Conservation (phyloP, 352 stramenopile genomes). For the Globisporangium mamillatum region DNA sequence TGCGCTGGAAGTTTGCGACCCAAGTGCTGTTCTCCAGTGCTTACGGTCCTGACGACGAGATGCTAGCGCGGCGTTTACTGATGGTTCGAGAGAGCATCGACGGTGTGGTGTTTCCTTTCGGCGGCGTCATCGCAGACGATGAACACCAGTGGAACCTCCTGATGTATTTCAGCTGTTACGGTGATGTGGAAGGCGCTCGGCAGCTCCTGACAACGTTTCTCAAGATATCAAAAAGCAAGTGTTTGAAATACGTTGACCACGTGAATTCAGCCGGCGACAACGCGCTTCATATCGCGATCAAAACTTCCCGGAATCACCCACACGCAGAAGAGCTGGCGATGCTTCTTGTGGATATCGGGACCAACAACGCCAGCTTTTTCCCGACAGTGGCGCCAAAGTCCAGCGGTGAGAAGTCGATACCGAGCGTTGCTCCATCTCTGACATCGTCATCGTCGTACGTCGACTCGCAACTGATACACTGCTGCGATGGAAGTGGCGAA, state of each 20-base stretch:
- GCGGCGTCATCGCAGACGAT: constrained; percentile 38
- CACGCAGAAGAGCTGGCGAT: constrained; percentile 28
- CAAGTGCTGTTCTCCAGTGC: constrained; percentile 37
- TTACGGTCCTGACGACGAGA: constrained; percentile 20
- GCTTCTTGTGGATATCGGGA: constrained; percentile 38
- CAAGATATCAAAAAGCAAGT: constrained; percentile 16
- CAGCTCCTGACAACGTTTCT: constrained; percentile 27
- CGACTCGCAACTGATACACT: constrained; percentile 36
- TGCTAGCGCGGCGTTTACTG: constrained; percentile 27
- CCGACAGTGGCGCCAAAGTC: not conserved
- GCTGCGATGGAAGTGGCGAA: constrained; percentile 46
- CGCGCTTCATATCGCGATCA: constrained; percentile 69
- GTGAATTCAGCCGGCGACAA: constrained; percentile 63
- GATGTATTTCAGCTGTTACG: constrained; percentile 61
- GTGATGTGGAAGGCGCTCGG: constrained; percentile 42
- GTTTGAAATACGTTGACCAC: constrained; percentile 49
- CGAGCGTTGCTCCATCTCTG: not conserved
- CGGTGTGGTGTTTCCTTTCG: constrained; percentile 28
- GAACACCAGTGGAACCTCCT: constrained; percentile 53
- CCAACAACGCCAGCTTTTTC: constrained; percentile 16
- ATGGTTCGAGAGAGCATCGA: constrained; percentile 27
- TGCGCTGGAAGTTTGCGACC: constrained; percentile 62
- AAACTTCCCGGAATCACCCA: constrained; percentile 23
- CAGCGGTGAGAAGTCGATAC: constrained; percentile 3
- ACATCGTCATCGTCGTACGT: constrained; percentile 10